A percentile compares a stretch with the other conserved stretches of the same genome.
These are phyloP conservation scores for Amanita brunnescens DNA, from an alignment of 768 basidiomycete genomes.

Conservation along the genomic window DNA sequence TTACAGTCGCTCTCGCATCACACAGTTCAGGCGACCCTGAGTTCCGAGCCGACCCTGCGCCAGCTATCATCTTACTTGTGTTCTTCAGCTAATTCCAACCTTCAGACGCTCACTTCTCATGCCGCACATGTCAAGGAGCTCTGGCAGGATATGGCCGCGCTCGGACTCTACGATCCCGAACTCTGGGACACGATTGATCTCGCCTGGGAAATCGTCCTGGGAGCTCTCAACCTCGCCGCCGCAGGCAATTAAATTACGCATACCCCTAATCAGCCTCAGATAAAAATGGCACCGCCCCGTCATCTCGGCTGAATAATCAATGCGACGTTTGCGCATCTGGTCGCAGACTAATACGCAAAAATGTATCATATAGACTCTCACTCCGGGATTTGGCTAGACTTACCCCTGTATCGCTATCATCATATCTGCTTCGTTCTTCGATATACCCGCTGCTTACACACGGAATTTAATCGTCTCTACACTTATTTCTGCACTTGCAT, in stretches of 20 bases:
- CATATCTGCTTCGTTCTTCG: not conserved
- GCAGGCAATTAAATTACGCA: slow-evolving; percentile 21
- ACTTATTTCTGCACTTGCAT: no score
- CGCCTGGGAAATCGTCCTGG: slow-evolving; percentile 70
- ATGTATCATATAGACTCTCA: slow-evolving; percentile 8
- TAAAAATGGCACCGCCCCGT: not conserved
- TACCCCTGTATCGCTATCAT: slow-evolving; percentile 7
- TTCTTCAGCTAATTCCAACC: slow-evolving; percentile 34
- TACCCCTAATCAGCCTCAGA: not conserved
- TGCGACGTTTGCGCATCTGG: not conserved
- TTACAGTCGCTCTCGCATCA: slow-evolving; percentile 35
- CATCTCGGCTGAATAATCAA: not conserved
- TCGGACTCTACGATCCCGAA: slow-evolving; percentile 64
- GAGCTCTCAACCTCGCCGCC: slow-evolving; percentile 42
- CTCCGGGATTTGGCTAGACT: slow-evolving; percentile 2
- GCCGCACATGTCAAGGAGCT: slow-evolving; percentile 69
- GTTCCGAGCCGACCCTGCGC: slow-evolving; percentile 44
- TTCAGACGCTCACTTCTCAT: slow-evolving; percentile 39
- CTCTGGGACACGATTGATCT: slow-evolving; percentile 74
- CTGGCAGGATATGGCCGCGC: slow-evolving; percentile 71
- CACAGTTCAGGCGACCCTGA: slow-evolving; percentile 32
- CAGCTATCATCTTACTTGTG: slow-evolving; percentile 46
- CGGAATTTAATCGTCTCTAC: not conserved
- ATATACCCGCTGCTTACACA: slow-evolving; percentile 1
- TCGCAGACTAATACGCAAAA: not conserved